Base-by-base conservation (phyloP, 345 rosid species). In the Balakata baccata region DNA sequence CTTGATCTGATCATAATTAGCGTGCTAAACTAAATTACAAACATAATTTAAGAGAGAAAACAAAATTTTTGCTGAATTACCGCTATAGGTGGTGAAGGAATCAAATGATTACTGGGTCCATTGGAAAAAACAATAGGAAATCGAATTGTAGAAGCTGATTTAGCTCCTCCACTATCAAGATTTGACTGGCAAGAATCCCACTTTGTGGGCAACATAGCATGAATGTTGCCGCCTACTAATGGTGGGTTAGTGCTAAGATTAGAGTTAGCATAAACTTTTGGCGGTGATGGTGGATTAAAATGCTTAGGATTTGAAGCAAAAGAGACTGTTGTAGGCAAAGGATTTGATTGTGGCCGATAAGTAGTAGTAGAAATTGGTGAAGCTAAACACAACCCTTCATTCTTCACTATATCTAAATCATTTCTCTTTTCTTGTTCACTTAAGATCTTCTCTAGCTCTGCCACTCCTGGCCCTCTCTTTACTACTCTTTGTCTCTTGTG, bases 401-500 rank as follows among this genome's bases (percentile, higher is more conserved):
- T 29, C 2, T 29, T 29, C 34, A 29, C 34, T 29, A 29, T 29
- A 29, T 29, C 69, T 1, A 18, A 3, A 37, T 51, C 52, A 52
- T 65, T 65, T 20, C 6, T 74, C 20, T 69, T 75, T 66, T 88
- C 86, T 75, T 89, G 91, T 74, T 87, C 90, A 13, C 89, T 80
- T 81, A 90, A 82, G 58, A 90, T 88, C 89, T 89, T 90, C 77
- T 90, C 96, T 17, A 90, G 83, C 62, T 90, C 96, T 0, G 96
- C 96, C 34, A 90, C 96, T 51, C 96, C 96, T 29, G 96, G 96
- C 1, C 96, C 96, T 85, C 96, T 79, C 61, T 84, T 78, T 0
- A 89, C 89, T 2, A 86, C 85, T 74, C 65, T 84, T 49, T 47
- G 86, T 59, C 84, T 85, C 75, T 80, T 83, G 7, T 68, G 80